phyloP scores from a whole-genome alignment of 1,284 basidiomycete species.

The Jaminaea rosea region DNA sequence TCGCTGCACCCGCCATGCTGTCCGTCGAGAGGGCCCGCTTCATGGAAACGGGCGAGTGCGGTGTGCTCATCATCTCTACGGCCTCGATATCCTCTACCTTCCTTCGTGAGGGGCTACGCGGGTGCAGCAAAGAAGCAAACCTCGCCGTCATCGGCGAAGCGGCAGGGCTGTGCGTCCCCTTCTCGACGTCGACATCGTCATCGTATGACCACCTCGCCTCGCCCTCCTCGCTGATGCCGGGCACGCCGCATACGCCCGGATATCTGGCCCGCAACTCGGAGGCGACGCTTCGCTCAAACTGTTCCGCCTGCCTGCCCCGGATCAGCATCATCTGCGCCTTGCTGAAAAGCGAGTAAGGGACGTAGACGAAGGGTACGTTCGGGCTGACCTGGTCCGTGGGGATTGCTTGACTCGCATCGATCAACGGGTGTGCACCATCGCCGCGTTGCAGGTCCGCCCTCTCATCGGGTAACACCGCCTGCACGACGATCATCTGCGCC shows the following conservation, averaged over 20 bases:
- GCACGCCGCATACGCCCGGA: constrained; percentile 21
- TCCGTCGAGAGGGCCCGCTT: too few species aligned
- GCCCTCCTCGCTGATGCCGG: constrained; percentile 29
- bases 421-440: constrained; percentile 34
- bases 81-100: too few species aligned
- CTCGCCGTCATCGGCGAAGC: not conserved
- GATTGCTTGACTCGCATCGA: constrained; percentile 5
- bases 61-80: too few species aligned
- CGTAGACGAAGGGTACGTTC: constrained; percentile 52
- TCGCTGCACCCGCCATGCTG: too few species aligned
- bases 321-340: constrained; percentile 52
- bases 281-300: constrained; percentile 47
- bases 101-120: too few species aligned
- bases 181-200: not conserved
- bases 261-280: constrained; percentile 48
- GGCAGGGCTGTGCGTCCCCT: not conserved
- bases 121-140: too few species aligned
- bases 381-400: constrained; percentile 48
- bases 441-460: constrained; percentile 14
- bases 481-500: constrained; percentile 49
- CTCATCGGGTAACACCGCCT: constrained; percentile 50
- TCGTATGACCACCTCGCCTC: constrained; percentile 23
- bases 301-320: constrained; percentile 47
- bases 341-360: constrained; percentile 52
- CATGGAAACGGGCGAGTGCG: too few species aligned